These are phyloP conservation scores for Nakazawaea peltata DNA, from an alignment of 805 yeast species.

Conservation along the genomic window DNA sequence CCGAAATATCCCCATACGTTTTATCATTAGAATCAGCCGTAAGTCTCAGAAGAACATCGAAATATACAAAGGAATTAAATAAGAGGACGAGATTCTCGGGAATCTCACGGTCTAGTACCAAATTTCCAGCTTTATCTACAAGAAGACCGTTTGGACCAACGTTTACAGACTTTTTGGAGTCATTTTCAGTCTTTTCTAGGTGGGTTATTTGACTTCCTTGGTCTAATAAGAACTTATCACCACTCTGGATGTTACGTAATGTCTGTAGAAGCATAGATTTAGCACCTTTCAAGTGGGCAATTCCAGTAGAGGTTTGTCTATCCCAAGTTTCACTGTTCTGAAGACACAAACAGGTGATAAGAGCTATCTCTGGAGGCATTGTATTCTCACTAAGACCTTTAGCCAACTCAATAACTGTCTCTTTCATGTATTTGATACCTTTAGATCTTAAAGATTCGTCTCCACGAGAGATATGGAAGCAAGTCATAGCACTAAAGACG, in stretches of 20 bases:
- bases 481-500: conserved; percentile 60
- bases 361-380: conserved; percentile 56
- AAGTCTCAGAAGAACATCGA: conserved; percentile 61
- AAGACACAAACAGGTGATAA: conserved; percentile 54
- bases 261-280: conserved; percentile 49
- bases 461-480: conserved; percentile 47
- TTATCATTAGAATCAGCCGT: conserved; percentile 43
- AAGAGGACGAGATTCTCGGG: conserved; percentile 42
- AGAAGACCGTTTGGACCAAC: too few relatives aligned
- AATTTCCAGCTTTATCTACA: conserved; percentile 2
- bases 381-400: conserved; percentile 39
- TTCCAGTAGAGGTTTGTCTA: conserved; percentile 57
- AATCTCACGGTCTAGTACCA: conserved; percentile 12
- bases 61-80: conserved; percentile 60
- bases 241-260: conserved; percentile 15
- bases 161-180: too few relatives aligned
- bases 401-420: conserved; percentile 51
- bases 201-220: too few relatives aligned
- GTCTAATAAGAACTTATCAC: conserved; percentile 6
- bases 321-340: conserved; percentile 68
- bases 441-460: conserved; percentile 34
- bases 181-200: too few relatives aligned
- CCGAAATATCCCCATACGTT: conserved; percentile 5
- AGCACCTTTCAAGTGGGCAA: conserved; percentile 64
- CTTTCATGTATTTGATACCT: conserved; percentile 52